A percentile compares a stretch with the other conserved stretches of the same genome.
phyloP scores from a whole-genome alignment of 768 basidiomycete species.

The Heimioporus sp. region DNA sequence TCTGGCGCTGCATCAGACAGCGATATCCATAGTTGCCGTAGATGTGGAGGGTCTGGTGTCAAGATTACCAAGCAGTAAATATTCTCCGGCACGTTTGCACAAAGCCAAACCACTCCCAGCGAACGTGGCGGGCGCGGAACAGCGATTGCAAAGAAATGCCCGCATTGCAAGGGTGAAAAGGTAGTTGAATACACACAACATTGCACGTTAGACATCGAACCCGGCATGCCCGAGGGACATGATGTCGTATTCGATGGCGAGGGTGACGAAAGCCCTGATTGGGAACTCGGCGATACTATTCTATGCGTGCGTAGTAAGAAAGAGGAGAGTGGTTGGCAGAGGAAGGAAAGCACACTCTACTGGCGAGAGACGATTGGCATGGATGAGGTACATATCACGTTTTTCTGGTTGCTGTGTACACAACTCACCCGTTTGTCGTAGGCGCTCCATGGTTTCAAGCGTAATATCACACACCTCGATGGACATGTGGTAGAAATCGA shows the following conservation, averaged over 20 bases:
- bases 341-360: constrained; percentile 89
- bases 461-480: constrained; percentile 89
- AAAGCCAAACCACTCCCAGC: constrained; percentile 79
- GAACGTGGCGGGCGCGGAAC: constrained; percentile 85
- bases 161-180: constrained; percentile 80
- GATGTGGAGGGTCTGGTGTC: constrained; percentile 83
- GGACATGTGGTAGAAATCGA: constrained; percentile 72
- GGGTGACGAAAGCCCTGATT: constrained; percentile 93
- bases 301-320: constrained; percentile 79
- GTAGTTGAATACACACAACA: constrained; percentile 77
- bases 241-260: constrained; percentile 96
- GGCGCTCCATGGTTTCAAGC: constrained; percentile 96
- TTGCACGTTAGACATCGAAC: constrained; percentile 81
- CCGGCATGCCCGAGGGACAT: constrained; percentile 90
- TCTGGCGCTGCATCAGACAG: constrained; percentile 88
- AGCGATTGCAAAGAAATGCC: constrained; percentile 73
- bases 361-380: constrained; percentile 90
- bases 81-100: constrained; percentile 95
- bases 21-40: constrained; percentile 84
- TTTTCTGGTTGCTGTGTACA: neutral
- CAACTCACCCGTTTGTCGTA: constrained; percentile 28
- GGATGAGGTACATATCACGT: constrained; percentile 59
- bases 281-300: constrained; percentile 93
- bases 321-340: constrained; percentile 75
- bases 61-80: constrained; percentile 86